Base-by-base conservation (phyloP, 331 rosid species). In the Saraca asoca region DNA sequence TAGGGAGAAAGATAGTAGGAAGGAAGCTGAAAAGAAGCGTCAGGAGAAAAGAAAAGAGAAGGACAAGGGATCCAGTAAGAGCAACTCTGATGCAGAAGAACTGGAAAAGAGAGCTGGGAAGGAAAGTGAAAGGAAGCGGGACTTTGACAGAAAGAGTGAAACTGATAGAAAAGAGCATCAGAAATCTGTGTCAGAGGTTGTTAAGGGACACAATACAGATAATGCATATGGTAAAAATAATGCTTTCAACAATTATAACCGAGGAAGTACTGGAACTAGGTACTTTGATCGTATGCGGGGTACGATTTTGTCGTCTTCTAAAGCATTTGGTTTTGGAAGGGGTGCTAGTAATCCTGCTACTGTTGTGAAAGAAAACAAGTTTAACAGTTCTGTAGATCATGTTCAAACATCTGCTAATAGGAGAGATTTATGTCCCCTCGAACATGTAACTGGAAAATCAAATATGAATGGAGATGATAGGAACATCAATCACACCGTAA, bases 211-310 rank as follows among this genome's bases (percentile, higher is more conserved):
- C 59, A 58, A 59, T 74, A 71, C 72, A 0, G 95, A 88, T 62
- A 77, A 46, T 73, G 83, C 79, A 24, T 84, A 80, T 70, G 79
- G 76, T 70, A 90, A 81, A 80, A 84, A 66, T 83, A 71, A 51
- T 10, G 35, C 80, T 69, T 56, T 69, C 59, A 84, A 58, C 80
- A 88, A 64, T 80, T 76, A 79, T 67, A 78, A 52, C 49, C 80
- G 85, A 58, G 92, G 85, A 16, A 84, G 81, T 85, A 58, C 90
- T 51, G 97, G 96, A 72, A 73, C 94, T 55, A 86, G 97, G 82
- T 94, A 90, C 75, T 69, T 94, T 66, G 99, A 94, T 67, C 88
- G 91, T n/a, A 88, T 94, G 97, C 82, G 90, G 62, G 99, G 99
- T 54, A 90, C 96, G 6, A 55, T 94, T 77, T 77, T 88, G 78